Conservation (phyloP, 805 yeast genomes). For the Wickerhamiella musiphila region DNA sequence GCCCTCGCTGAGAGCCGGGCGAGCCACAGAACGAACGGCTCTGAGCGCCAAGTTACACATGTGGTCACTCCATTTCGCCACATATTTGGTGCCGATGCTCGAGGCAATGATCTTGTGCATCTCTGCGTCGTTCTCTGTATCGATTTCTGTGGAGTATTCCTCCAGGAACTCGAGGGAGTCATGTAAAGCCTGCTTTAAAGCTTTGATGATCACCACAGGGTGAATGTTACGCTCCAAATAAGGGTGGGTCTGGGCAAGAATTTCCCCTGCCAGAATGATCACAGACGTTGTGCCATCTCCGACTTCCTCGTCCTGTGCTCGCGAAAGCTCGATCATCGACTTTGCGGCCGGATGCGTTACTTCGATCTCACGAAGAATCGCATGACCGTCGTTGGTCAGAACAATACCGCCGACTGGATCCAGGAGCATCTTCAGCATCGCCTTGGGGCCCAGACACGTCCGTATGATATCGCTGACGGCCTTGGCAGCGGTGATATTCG, state of each 20-base stretch:
- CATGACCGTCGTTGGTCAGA: conserved; percentile 96
- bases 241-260: conserved; percentile 86
- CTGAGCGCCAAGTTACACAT: conserved; percentile 80
- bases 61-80: conserved; percentile 72
- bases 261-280: conserved; percentile 91
- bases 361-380: conserved; percentile 90
- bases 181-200: conserved; percentile 72
- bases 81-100: conserved; percentile 91
- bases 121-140: conserved; percentile 65
- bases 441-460: conserved; percentile 97
- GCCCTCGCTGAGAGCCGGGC: conserved; percentile 33
- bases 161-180: conserved; percentile 85
- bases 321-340: conserved; percentile 88
- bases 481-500: conserved; percentile 98
- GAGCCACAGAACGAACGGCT: conserved; percentile 70
- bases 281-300: conserved; percentile 99
- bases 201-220: conserved; percentile 90
- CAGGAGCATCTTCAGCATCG: conserved; percentile 92
- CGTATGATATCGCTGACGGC: conserved; percentile 96
- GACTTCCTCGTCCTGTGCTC: conserved; percentile 97
- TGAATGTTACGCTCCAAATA: conserved; percentile 85
- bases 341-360: conserved; percentile 96
- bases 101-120: conserved; percentile 76
- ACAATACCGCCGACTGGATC: conserved; percentile 94
- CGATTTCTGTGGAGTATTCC: conserved; percentile 68